phyloP scores from a whole-genome alignment of 495 filamentous ascomycete genomes.

The Penicillium paradoxum region DNA sequence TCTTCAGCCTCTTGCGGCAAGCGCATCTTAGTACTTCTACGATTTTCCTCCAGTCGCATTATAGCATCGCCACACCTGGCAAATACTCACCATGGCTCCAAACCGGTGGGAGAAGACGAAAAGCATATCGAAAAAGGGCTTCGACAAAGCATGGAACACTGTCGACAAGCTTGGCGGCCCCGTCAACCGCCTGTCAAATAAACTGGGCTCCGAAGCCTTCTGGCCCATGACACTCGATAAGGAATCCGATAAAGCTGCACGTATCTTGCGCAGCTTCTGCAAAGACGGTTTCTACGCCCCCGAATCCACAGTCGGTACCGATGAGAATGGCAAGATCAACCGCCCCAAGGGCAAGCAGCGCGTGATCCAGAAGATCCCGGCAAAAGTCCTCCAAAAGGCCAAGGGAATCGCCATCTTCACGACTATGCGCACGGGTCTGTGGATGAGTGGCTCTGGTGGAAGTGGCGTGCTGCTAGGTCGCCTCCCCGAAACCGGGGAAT shows the following conservation, averaged over 20 bases:
- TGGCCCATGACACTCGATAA: conserved; percentile 77
- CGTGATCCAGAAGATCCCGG: conserved; percentile 77
- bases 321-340: conserved; percentile 41
- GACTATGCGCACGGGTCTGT: conserved; percentile 86
- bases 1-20: not conserved
- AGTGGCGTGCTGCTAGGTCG: conserved; percentile 78
- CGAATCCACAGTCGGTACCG: conserved; percentile 25
- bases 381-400: conserved; percentile 74
- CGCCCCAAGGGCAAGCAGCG: conserved; percentile 61
- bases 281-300: conserved; percentile 62
- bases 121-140: conserved; percentile 47
- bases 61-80: not conserved
- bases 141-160: conserved; percentile 50
- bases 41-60: not conserved
- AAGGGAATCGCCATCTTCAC: conserved; percentile 89
- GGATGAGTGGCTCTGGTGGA: conserved; percentile 78
- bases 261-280: conserved; percentile 76
- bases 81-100: conserved; percentile 26
- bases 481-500: conserved; percentile 69
- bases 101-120: conserved; percentile 38
- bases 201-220: conserved; percentile 70
- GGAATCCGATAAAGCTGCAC: conserved; percentile 77
- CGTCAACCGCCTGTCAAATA: conserved; percentile 70
- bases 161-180: conserved; percentile 57
- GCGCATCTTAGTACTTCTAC: not conserved